These are phyloP conservation scores for Atalantia buxifolia DNA, from an alignment of 345 rosid species.

Conservation along the genomic window DNA sequence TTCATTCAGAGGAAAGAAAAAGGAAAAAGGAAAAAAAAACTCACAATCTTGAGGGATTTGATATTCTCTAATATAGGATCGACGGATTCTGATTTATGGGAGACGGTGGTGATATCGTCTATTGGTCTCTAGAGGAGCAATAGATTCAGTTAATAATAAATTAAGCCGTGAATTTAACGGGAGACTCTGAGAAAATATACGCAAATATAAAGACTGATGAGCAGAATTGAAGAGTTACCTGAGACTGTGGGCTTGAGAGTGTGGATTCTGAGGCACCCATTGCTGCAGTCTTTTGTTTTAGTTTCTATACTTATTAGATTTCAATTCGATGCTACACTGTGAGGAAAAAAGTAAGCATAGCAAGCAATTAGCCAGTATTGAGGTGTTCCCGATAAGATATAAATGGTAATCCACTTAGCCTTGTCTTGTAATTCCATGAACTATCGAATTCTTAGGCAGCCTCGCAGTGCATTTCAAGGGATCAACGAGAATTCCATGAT, in stretches of 20 bases:
- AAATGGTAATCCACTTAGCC: not conserved
- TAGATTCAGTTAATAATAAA: not conserved
- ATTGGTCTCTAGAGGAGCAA: slow-evolving; percentile 26
- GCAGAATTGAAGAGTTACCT: slow-evolving; percentile 33
- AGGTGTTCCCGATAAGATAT: not conserved
- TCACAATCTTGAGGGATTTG: slow-evolving; percentile 72
- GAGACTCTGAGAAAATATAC: not conserved
- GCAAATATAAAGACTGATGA: not conserved
- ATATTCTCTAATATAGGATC: slow-evolving; percentile 79
- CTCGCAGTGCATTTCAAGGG: not conserved
- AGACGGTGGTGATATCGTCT: slow-evolving; percentile 82
- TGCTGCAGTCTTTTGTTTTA: not conserved
- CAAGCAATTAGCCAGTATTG: not conserved
- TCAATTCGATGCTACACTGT: not conserved
- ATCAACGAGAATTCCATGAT: not conserved
- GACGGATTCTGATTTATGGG: slow-evolving; percentile 52
- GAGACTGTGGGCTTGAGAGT: slow-evolving; percentile 42
- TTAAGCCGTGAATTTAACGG: not conserved
- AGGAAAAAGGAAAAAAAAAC: slow-evolving; percentile 13
- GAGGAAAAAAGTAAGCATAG: not conserved
- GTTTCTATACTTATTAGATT: too few relatives aligned
- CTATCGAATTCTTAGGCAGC: not conserved
- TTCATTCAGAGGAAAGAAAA: not conserved
- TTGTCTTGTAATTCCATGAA: not conserved
- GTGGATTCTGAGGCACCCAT: slow-evolving; percentile 47